Conservation (phyloP, 257 asterid species). For the Nicotiana tomentosiformis region DNA sequence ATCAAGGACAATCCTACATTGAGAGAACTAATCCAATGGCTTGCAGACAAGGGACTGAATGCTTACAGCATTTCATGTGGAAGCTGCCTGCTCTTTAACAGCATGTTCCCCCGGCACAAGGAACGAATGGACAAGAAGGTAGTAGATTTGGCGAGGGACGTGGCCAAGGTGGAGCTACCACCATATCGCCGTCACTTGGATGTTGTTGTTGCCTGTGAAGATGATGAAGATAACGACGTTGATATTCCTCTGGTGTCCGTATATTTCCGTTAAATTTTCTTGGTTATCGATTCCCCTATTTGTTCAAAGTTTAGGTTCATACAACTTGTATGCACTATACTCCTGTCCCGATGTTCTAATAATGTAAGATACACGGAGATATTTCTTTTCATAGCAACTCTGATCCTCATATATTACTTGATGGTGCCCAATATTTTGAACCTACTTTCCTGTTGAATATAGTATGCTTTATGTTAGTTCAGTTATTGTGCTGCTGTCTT, state of each 20-base stretch:
- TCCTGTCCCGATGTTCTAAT: neutral
- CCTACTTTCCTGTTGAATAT: neutral
- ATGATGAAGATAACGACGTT: conserved; percentile 76
- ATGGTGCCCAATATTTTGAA: neutral
- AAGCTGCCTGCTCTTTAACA: conserved; percentile 67
- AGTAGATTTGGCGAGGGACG: conserved; percentile 59
- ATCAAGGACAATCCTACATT: conserved; percentile 57
- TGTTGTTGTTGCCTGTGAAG: conserved; percentile 82
- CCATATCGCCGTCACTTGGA: conserved; percentile 63
- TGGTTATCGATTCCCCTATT: neutral
- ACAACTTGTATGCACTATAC: conserved; percentile 1
- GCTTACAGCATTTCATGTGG: conserved; percentile 86
- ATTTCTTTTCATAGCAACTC: neutral
- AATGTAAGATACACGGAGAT: neutral
- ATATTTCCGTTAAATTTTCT: conserved; percentile 43
- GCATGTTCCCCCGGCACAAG: conserved; percentile 79
- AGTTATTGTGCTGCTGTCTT: neutral
- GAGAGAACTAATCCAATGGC: conserved; percentile 70
- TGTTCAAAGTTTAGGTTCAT: neutral
- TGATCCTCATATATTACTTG: neutral
- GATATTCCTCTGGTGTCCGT: conserved; percentile 80
- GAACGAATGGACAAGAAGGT: conserved; percentile 81
- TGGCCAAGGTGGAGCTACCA: conserved; percentile 78
- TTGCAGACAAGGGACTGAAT: conserved; percentile 62
- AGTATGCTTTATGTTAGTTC: neutral